phyloP scores from a whole-genome alignment of 805 yeast species.

The Candida insectalens region DNA sequence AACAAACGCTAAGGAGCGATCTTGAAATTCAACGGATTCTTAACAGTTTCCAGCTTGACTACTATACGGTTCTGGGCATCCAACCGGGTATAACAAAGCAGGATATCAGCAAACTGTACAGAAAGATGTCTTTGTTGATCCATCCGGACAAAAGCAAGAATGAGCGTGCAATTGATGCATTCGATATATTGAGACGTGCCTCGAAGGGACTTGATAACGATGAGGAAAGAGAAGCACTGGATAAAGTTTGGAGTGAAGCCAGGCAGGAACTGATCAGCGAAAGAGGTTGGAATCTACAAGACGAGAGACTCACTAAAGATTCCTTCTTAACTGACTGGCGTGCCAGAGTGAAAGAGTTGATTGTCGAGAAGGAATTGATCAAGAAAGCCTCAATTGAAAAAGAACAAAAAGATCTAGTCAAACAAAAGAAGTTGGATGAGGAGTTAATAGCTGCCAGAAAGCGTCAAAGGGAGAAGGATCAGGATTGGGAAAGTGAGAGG shows the following conservation, averaged over 20 bases:
- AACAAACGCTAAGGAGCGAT: slow-evolving; percentile 24
- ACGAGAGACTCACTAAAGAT: slow-evolving; percentile 24
- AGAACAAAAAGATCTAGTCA: slow-evolving; percentile 31
- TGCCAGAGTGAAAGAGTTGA: slow-evolving; percentile 29
- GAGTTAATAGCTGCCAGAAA: slow-evolving; percentile 21
- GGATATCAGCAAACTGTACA: slow-evolving; percentile 36
- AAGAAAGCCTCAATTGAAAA: slow-evolving; percentile 32
- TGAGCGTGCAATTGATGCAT: slow-evolving; percentile 53
- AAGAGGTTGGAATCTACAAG: slow-evolving; percentile 27
- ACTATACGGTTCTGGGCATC: slow-evolving; percentile 42
- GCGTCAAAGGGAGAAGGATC: slow-evolving; percentile 25
- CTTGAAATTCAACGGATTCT: slow-evolving; percentile 49
- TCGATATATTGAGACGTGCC: slow-evolving; percentile 49
- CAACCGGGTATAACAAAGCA: slow-evolving; percentile 29
- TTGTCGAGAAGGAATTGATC: slow-evolving; percentile 37
- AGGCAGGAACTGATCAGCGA: slow-evolving; percentile 27
- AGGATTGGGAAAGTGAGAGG: slow-evolving; percentile 54
- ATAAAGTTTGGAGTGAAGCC: slow-evolving; percentile 34
- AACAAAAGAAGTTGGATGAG: slow-evolving; percentile 24
- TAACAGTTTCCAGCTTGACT: slow-evolving; percentile 36
- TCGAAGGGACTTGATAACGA: slow-evolving; percentile 31
- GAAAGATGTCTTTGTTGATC: slow-evolving; percentile 51
- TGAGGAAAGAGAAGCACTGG: slow-evolving; percentile 30
- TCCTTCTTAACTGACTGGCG: slow-evolving; percentile 32
- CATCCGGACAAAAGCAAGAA: slow-evolving; percentile 61